Evolutionary conservation across 1,284 basidiomycete genomes (phyloP).

Genomic region (Cryptococcus deneoformans): DNA sequence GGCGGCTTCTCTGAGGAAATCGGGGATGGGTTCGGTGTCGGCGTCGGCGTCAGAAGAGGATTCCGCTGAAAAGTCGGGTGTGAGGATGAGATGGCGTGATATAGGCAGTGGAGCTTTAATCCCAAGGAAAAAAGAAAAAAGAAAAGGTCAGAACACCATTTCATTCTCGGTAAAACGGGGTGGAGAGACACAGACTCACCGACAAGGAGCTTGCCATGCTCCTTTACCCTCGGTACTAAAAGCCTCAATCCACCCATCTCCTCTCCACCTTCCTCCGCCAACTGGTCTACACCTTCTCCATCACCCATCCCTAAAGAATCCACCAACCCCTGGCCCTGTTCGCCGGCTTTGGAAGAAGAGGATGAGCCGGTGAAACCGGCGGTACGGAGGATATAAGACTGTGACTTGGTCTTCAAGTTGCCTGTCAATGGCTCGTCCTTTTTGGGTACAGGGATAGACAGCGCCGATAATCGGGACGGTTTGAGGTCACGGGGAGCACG

Average conservation of each 20-base stretch:
- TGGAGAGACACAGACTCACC: conserved; percentile 22
- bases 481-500: conserved; percentile 45
- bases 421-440: conserved; percentile 17
- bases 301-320: conserved; percentile 29
- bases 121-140: background rate
- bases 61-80: conserved; percentile 18
- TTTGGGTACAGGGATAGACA: conserved; percentile 14
- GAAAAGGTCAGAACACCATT: background rate
- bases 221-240: conserved; percentile 33
- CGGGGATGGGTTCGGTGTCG: background rate
- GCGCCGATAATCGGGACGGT: conserved; percentile 28
- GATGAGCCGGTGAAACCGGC: conserved; percentile 11
- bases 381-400: conserved; percentile 24
- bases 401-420: conserved; percentile 26
- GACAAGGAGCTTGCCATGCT: conserved; percentile 32
- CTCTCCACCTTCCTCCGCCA: conserved; percentile 32
- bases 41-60: background rate
- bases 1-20: background rate
- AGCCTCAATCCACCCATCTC: conserved; percentile 46
- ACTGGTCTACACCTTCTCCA: conserved; percentile 13
- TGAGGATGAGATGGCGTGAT: conserved; percentile 36
- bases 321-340: conserved; percentile 12
- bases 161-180: too few species aligned
- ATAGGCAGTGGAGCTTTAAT: conserved; percentile 38
- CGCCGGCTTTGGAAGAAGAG: background rate